A percentile compares a stretch with the other conserved stretches of the same genome.
Conservation (phyloP, 2,329 filamentous ascomycete genomes). For the Sarocladiaceae sp. region DNA sequence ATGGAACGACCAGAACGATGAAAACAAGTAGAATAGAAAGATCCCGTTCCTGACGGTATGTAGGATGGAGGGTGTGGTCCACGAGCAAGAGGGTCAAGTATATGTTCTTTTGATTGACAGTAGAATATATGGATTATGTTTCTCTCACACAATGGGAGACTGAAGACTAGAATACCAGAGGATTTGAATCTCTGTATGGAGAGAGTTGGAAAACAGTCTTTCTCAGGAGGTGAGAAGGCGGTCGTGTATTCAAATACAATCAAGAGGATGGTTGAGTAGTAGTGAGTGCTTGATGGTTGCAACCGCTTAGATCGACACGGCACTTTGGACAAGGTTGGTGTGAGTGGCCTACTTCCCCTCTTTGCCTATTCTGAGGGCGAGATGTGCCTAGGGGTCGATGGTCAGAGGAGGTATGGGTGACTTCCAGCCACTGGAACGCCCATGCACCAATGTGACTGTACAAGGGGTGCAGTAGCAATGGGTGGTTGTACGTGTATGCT, state of each 20-base stretch:
- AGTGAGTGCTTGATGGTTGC: not conserved
- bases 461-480: too few species aligned
- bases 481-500: too few species aligned
- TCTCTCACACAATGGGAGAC: too few species aligned
- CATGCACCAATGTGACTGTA: too few species aligned
- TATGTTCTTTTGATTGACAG: not conserved
- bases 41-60: not conserved
- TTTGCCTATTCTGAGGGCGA: constrained; percentile 1
- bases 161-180: not conserved
- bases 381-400: not conserved
- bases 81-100: not conserved
- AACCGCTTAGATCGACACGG: constrained; percentile 7
- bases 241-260: constrained; percentile 2
- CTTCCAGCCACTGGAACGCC: not conserved
- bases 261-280: not conserved
- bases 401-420: not conserved
- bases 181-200: not conserved
- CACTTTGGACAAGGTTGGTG: not conserved
- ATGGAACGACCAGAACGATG: not conserved
- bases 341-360: constrained; percentile 3
- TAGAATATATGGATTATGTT: too few species aligned
- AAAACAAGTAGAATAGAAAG: too few species aligned
- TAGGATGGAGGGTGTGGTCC: not conserved
- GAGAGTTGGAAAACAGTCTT: not conserved
- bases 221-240: not conserved